phyloP scores from a whole-genome alignment of 2,329 filamentous ascomycete genomes.

The Alternaria arbusti region DNA sequence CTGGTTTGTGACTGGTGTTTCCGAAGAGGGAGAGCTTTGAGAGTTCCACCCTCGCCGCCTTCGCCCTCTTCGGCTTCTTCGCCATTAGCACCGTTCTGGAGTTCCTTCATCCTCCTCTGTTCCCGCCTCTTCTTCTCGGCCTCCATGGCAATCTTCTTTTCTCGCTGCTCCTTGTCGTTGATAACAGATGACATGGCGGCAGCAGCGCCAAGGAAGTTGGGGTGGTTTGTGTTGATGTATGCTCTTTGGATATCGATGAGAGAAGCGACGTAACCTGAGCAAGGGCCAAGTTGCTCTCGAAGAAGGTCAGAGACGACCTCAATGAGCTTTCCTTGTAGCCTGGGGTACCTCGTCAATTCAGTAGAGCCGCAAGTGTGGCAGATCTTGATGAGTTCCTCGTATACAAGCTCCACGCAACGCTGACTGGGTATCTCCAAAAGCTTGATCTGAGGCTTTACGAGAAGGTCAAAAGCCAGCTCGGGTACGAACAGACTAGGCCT shows the following conservation, averaged over 20 bases:
- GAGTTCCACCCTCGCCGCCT: conserved; percentile 58
- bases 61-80: conserved; percentile 72
- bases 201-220: conserved; percentile 95
- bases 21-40: conserved; percentile 65
- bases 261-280: conserved; percentile 91
- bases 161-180: conserved; percentile 90
- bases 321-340: conserved; percentile 94
- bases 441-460: conserved; percentile 99
- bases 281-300: conserved; percentile 87
- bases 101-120: conserved; percentile 79
- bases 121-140: conserved; percentile 89
- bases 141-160: conserved; percentile 79
- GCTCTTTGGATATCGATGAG: conserved; percentile 96
- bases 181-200: conserved; percentile 98
- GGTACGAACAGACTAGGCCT: conserved; percentile 95
- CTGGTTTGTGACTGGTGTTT: conserved; percentile 66
- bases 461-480: conserved; percentile 94
- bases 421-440: conserved; percentile 93
- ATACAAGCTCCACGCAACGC: conserved; percentile 95
- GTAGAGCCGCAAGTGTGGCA: conserved; percentile 98
- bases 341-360: conserved; percentile 88
- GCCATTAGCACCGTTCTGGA: conserved; percentile 63
- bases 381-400: conserved; percentile 99
- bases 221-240: conserved; percentile 99
- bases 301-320: conserved; percentile 97